These are phyloP conservation scores for Rhizopus delemar DNA, from an alignment of 371 early-diverging fungal species.

Conservation along the genomic window DNA sequence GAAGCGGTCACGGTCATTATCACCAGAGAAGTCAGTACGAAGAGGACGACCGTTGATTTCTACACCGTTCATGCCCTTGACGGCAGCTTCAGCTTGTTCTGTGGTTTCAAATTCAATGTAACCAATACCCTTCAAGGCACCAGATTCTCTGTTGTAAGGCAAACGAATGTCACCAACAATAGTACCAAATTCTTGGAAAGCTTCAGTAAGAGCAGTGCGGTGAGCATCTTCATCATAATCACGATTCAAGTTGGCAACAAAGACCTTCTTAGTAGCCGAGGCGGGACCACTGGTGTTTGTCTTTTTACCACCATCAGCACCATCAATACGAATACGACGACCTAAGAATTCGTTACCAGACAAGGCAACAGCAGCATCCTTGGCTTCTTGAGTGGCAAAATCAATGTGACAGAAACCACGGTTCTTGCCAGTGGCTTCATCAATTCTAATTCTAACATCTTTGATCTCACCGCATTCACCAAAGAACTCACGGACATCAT, in stretches of 20 bases:
- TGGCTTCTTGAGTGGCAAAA: constrained; percentile 60
- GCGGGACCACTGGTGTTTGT: constrained; percentile 40
- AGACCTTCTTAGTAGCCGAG: constrained; percentile 64
- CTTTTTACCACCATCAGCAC: constrained; percentile 33
- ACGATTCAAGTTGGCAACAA: constrained; percentile 91
- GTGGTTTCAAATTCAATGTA: constrained; percentile 68
- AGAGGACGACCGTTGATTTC: constrained; percentile 70
- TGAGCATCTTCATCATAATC: constrained; percentile 89
- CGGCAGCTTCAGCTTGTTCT: constrained; percentile 69
- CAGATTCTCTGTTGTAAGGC: constrained; percentile 68
- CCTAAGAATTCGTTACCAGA: constrained; percentile 69
- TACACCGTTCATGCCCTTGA: constrained; percentile 63
- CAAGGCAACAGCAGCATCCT: constrained; percentile 61
- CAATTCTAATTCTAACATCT: constrained; percentile 32
- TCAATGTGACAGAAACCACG: constrained; percentile 77
- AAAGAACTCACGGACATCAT: constrained; percentile 57
- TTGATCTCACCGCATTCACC: constrained; percentile 59
- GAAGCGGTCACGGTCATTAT: constrained; percentile 50
- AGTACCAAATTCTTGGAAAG: constrained; percentile 84
- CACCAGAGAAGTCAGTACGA: constrained; percentile 63
- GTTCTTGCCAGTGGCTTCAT: constrained; percentile 61
- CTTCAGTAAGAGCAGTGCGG: constrained; percentile 77
- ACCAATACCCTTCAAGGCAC: constrained; percentile 73
- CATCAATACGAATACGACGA: constrained; percentile 60
- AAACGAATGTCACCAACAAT: constrained; percentile 70